phyloP scores from a whole-genome alignment of 768 basidiomycete species.

The Tulasnella sp. region DNA sequence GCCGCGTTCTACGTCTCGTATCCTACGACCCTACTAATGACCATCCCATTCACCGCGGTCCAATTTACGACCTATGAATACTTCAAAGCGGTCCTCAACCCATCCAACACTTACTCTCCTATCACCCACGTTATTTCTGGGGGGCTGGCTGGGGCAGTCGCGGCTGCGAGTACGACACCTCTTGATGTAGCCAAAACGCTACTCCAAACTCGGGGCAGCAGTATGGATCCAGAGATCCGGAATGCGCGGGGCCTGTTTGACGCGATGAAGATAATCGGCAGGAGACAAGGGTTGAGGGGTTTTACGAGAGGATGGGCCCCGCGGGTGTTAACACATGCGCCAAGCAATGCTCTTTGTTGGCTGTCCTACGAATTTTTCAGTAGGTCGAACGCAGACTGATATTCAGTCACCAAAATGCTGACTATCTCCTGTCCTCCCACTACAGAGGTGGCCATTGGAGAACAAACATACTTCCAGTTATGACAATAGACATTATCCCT shows the following conservation, averaged over 20 bases:
- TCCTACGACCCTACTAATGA: constrained; percentile 93
- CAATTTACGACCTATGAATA: constrained; percentile 97
- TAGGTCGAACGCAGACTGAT: constrained; percentile 34
- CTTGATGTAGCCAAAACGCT: constrained; percentile 97
- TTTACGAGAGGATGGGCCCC: constrained; percentile 83
- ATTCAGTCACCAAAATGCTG: neutral
- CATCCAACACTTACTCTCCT: constrained; percentile 81
- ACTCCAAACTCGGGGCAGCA: constrained; percentile 87
- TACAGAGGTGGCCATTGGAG: constrained; percentile 15
- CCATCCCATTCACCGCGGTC: constrained; percentile 95
- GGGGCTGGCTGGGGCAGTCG: constrained; percentile 84
- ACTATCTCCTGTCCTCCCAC: neutral
- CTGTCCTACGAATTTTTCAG: constrained; percentile 97
- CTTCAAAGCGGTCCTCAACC: constrained; percentile 77
- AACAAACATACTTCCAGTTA: neutral
- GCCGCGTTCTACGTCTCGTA: constrained; percentile 96
- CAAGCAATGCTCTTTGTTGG: constrained; percentile 96
- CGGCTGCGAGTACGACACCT: constrained; percentile 91
- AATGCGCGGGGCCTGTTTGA: constrained; percentile 73
- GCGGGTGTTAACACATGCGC: constrained; percentile 88
- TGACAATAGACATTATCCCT: constrained; percentile 1
- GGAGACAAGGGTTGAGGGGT: constrained; percentile 72
- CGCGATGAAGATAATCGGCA: constrained; percentile 81
- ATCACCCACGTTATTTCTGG: constrained; percentile 84
- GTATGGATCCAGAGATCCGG: constrained; percentile 74